Percentiles rank a stretch among this genome's conserved stretches.
phyloP scores from a whole-genome alignment of 345 rosid genomes.

The Eucalyptus victrix region DNA sequence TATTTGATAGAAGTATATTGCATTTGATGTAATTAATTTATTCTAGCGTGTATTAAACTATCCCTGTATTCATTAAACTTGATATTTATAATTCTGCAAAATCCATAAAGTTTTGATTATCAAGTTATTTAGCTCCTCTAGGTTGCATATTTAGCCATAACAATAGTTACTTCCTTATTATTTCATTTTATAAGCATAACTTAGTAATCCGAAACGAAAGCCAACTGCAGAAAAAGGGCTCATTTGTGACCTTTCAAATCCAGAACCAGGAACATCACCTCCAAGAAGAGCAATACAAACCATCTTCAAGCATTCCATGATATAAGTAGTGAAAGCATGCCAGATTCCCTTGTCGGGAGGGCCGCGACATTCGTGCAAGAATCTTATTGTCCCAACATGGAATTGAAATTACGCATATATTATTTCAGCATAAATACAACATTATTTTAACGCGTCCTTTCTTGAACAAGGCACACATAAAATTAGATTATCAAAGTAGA shows the following conservation, averaged over 20 bases:
- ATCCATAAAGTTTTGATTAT: not conserved
- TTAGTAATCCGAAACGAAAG: not conserved
- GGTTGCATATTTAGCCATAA: not conserved
- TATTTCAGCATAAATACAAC: not conserved
- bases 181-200: not conserved
- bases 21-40: not conserved
- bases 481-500: not conserved
- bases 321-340: constrained; percentile 29
- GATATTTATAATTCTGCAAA: not conserved
- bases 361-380: not conserved
- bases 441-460: not conserved
- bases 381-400: not conserved
- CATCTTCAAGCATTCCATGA: constrained; percentile 72
- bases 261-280: not conserved
- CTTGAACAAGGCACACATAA: not conserved
- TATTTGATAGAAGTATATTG: too few species aligned
- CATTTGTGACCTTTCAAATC: not conserved
- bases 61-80: not conserved
- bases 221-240: not conserved
- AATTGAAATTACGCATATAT: not conserved
- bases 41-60: not conserved
- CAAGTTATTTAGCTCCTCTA: not conserved
- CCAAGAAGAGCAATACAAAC: not conserved
- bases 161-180: not conserved
- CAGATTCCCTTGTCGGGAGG: too few species aligned